These are phyloP conservation scores for Circinella minor DNA, from an alignment of 371 early-diverging fungal species.

Conservation along the genomic window DNA sequence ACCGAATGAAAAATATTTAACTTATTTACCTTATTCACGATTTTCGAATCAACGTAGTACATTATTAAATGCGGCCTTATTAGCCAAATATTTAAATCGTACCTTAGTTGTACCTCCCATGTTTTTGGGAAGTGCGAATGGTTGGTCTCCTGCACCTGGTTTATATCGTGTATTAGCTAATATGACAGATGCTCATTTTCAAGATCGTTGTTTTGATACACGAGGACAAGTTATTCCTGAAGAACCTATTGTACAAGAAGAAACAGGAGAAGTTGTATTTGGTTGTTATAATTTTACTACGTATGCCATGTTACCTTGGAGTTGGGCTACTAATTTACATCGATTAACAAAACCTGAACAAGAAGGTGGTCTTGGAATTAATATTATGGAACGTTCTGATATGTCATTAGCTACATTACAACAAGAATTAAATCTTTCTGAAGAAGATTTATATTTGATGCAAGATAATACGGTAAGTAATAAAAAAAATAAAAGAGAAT, in stretches of 20 bases:
- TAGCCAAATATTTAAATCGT: conserved; percentile 36
- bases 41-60: conserved; percentile 56
- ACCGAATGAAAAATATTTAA: conserved; percentile 33
- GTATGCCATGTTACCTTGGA: conserved; percentile 32
- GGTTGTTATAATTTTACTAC: conserved; percentile 35
- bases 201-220: conserved; percentile 27
- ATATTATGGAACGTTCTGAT: conserved; percentile 29
- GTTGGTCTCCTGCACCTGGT: conserved; percentile 40
- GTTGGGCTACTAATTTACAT: conserved; percentile 30
- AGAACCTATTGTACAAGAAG: conserved; percentile 10
- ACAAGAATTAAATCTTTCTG: conserved; percentile 16
- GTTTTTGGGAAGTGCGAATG: conserved; percentile 51
- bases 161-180: conserved; percentile 26
- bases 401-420: conserved; percentile 26
- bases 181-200: conserved; percentile 29
- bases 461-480: conserved; percentile 30
- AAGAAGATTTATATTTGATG: conserved; percentile 33
- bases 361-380: conserved; percentile 31
- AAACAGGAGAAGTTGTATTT: conserved; percentile 16
- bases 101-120: conserved; percentile 38
- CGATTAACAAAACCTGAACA: conserved; percentile 22
- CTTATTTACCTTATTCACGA: conserved; percentile 55
- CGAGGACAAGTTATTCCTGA: conserved; percentile 18
- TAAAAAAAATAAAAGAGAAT: background rate
- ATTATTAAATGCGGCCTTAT: conserved; percentile 52